phyloP scores from a whole-genome alignment of 352 stramenopile species.

The Pythium monospermum region DNA sequence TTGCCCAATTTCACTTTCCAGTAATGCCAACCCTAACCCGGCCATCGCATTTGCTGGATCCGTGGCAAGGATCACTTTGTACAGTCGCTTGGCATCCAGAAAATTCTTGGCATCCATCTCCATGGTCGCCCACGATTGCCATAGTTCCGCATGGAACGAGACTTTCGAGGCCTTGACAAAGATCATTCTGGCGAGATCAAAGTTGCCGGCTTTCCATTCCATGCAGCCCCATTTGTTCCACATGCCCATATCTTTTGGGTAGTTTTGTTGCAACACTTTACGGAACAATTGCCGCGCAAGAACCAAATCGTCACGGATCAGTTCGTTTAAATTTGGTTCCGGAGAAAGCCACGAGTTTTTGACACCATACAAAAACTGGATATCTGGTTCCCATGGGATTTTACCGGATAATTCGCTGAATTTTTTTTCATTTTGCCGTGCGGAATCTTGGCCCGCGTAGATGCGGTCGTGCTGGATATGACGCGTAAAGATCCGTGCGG shows the following conservation, averaged over 20 bases:
- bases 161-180: conserved; percentile 74
- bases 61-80: conserved; percentile 77
- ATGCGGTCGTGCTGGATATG: conserved; percentile 41
- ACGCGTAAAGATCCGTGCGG: neutral
- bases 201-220: conserved; percentile 85
- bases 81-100: conserved; percentile 72
- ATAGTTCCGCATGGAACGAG: conserved; percentile 67
- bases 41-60: conserved; percentile 63
- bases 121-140: conserved; percentile 85
- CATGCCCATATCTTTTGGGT: conserved; percentile 84
- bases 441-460: conserved; percentile 67
- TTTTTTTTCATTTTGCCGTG: conserved; percentile 66
- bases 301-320: conserved; percentile 76
- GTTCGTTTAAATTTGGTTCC: conserved; percentile 69
- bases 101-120: conserved; percentile 74
- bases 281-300: conserved; percentile 71
- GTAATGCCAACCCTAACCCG: conserved; percentile 64
- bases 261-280: conserved; percentile 73
- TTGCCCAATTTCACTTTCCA: conserved; percentile 56
- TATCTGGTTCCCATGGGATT: conserved; percentile 68
- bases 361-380: conserved; percentile 45
- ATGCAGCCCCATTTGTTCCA: conserved; percentile 90
- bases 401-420: conserved; percentile 76
- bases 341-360: conserved; percentile 53
- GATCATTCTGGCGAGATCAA: conserved; percentile 80